Evolutionary conservation across 1,284 basidiomycete species (phyloP), one percentile per base, ranked within the genome.

Genomic region (Leccinum subatratum): DNA sequence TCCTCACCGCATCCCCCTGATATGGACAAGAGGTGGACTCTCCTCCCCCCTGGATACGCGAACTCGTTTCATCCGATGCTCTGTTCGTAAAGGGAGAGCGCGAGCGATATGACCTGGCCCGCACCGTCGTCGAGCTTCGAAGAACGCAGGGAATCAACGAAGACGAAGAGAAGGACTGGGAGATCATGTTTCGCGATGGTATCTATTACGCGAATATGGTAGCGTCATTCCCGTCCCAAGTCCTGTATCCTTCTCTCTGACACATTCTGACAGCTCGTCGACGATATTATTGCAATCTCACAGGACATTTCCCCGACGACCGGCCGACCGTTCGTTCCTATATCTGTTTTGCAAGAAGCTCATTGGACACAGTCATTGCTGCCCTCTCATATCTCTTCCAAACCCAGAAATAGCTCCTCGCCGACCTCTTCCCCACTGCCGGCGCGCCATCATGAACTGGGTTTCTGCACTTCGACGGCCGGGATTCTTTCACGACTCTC

Each of bases 121-220:
- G 87, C 62, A 79, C 85, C 9, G 85, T 95, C 1, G 86, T 95
- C 1, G 92, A 95, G 73, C 76, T 96, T 64, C 80, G 91, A 62
- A 80, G 91, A 68, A 79, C 77, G 32, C 77, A 79, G 18, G 84
- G 84, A 16, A 77, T 85, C 54, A 68, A 82, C 54, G 77, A 81
- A 7, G 80, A 81, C 0, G 91, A 92, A 71, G 90, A 93, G 72
- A 75, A 69, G 39, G 82, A 87, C 69, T 93, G 91, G 82, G 80
- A 79, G n/a, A 81, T 80, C 65, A 83, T 96, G 72, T 96, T 98
- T 75, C 78, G 83, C 39, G 80, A 85, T 32, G 92, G 92, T 5
- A 93, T 97, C 32, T 92, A 95, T 78, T 97, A 96, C 76, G 82
- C 86, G 12, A 94, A 95, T 75, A 93, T 96, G 92, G 93, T 93